A percentile compares a stretch with the other conserved stretches of the same genome.
These are phyloP conservation scores for Pichia phayaonensis DNA, from an alignment of 805 yeast species.

Conservation along the genomic window DNA sequence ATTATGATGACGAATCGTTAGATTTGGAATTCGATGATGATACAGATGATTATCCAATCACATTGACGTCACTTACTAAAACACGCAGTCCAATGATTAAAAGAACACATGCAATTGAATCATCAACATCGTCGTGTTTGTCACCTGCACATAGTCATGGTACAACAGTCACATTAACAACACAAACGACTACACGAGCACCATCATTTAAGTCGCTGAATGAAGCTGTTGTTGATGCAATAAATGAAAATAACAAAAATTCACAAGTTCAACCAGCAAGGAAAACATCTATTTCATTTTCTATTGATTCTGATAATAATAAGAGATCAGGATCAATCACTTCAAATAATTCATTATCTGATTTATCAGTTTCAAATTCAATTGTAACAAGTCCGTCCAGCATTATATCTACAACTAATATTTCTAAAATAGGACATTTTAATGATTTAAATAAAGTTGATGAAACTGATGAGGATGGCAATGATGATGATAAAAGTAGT, in stretches of 20 bases:
- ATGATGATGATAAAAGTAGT: constrained; percentile 6
- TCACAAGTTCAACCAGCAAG: constrained; percentile 17
- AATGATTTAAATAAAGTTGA: constrained; percentile 4
- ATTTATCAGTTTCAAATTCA: neutral
- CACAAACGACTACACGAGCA: constrained; percentile 7
- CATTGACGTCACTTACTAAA: constrained; percentile 4
- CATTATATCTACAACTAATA: neutral
- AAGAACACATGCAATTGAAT: constrained; percentile 2
- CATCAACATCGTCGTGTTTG: constrained; percentile 10
- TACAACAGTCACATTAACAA: constrained; percentile 11
- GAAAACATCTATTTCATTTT: constrained; percentile 24
- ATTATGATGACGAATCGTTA: constrained; percentile 13
- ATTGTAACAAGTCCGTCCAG: constrained; percentile 5
- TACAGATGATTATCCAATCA: constrained; percentile 8
- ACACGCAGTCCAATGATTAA: constrained; percentile 2
- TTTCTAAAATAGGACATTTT: neutral
- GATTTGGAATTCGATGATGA: constrained; percentile 10
- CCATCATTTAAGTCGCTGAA: constrained; percentile 6
- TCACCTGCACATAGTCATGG: constrained; percentile 12
- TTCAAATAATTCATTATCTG: constrained; percentile 11
- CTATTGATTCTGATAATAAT: constrained; percentile 5
- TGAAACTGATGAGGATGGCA: constrained; percentile 10
- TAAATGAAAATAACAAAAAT: constrained; percentile 6
- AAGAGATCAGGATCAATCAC: constrained; percentile 20
- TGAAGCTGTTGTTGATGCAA: constrained; percentile 2